Evolutionary conservation across 2,329 filamentous ascomycete species (phyloP).

Genomic region (Diatrype stigma): DNA sequence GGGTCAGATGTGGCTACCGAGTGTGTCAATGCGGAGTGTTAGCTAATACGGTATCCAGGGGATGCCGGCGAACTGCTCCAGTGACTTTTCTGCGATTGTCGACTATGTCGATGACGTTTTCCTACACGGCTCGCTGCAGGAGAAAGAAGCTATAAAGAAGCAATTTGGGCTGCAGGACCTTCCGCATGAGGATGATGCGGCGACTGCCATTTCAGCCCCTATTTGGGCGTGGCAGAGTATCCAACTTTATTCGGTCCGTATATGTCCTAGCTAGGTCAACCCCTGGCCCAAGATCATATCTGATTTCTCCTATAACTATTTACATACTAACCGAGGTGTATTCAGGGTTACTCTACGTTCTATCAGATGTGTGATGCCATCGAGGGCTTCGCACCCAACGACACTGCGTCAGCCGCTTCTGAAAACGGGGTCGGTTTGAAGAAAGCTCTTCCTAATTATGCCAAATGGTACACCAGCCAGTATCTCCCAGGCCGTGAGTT

Average conservation of each 20-base stretch:
- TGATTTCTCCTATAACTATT: background rate
- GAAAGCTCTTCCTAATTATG: slow-evolving; percentile 51
- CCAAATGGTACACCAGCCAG: slow-evolving; percentile 45
- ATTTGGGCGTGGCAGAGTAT: slow-evolving; percentile 33
- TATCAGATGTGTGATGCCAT: slow-evolving; percentile 31
- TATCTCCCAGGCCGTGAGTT: slow-evolving; percentile 45
- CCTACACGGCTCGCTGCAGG: slow-evolving; percentile 35
- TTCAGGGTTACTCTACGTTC: slow-evolving; percentile 27
- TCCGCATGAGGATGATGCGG: slow-evolving; percentile 48
- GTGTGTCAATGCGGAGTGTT: no score
- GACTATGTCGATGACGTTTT: slow-evolving; percentile 50
- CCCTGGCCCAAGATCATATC: background rate
- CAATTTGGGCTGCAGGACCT: slow-evolving; percentile 49
- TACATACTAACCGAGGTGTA: background rate
- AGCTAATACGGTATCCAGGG: slow-evolving; percentile 24
- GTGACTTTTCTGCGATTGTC: slow-evolving; percentile 46
- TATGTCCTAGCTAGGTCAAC: no score
- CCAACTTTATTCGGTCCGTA: slow-evolving; percentile 21
- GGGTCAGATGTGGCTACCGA: no score
- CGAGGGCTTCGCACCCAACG: slow-evolving; percentile 28
- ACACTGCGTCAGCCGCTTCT: slow-evolving; percentile 14
- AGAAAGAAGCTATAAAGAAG: slow-evolving; percentile 42
- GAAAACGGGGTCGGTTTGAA: slow-evolving; percentile 47
- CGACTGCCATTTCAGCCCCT: slow-evolving; percentile 24
- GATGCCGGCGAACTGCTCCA: slow-evolving; percentile 56